Evolutionary conservation across 371 early-diverging fungal species (phyloP).

Genomic region (Circinella umbellata): DNA sequence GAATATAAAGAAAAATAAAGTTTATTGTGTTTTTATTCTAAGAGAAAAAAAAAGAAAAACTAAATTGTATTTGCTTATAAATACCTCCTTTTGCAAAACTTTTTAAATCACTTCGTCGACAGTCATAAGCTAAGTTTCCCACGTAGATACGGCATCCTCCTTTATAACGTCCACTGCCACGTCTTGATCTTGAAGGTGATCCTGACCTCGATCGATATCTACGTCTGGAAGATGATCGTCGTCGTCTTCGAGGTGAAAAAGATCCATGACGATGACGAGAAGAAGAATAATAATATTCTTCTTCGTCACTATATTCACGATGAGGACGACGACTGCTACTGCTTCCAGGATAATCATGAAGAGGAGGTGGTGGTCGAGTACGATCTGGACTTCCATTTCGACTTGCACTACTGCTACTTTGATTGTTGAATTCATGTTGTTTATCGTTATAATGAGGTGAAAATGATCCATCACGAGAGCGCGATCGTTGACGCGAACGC

Average conservation of each 20-base stretch:
- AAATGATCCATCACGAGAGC: conserved; percentile 10
- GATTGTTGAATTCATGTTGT: too few species aligned
- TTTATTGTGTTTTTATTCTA: background rate
- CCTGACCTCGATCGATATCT: conserved; percentile 17
- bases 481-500: conserved; percentile 12
- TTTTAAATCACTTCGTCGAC: conserved; percentile 66
- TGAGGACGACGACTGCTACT: background rate
- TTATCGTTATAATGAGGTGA: conserved; percentile 6
- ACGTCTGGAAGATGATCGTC: conserved; percentile 16
- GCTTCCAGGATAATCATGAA: too few species aligned
- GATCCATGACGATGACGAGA: conserved; percentile 6
- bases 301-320: conserved; percentile 9
- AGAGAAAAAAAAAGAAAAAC: background rate
- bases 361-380: background rate
- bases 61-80: background rate
- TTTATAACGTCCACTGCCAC: conserved; percentile 11
- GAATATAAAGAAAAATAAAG: background rate
- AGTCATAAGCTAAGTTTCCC: conserved; percentile 70
- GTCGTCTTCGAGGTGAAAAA: conserved; percentile 10
- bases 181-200: conserved; percentile 18
- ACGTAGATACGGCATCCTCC: conserved; percentile 62
- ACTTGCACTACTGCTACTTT: background rate
- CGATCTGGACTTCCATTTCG: conserved; percentile 8
- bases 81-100: conserved; percentile 84
- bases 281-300: background rate